Evolutionary conservation across 2,329 filamentous ascomycete species (phyloP).

Genomic region (Penicillium sp.): DNA sequence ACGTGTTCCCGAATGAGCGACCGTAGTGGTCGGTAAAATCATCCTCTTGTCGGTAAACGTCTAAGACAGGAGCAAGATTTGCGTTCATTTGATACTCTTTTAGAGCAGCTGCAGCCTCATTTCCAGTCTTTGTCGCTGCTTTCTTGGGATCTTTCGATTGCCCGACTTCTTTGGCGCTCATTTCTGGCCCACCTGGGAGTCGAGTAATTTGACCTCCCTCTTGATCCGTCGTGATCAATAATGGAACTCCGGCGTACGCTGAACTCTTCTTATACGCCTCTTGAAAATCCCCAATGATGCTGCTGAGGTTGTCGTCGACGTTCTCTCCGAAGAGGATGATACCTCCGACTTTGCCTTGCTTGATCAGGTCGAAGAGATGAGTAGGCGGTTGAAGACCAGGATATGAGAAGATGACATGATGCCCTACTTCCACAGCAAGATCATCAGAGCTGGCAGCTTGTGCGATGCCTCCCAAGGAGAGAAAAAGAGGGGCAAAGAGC

Average conservation of each 20-base stretch:
- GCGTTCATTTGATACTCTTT: conserved; percentile 24
- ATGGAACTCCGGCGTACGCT: conserved; percentile 26
- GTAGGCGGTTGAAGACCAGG: conserved; percentile 29
- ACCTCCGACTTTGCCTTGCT: conserved; percentile 35
- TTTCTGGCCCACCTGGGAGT: conserved; percentile 29
- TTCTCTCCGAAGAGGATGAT: conserved; percentile 38
- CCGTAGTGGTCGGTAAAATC: conserved; percentile 31
- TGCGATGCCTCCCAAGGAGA: background rate
- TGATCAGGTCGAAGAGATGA: conserved; percentile 30
- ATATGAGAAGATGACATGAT: conserved; percentile 41
- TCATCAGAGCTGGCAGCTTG: conserved; percentile 9
- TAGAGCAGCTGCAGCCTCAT: conserved; percentile 25
- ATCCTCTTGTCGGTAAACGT: conserved; percentile 31
- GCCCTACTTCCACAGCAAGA: conserved; percentile 22
- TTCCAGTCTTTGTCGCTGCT: conserved; percentile 27
- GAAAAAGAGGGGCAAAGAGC: conserved; percentile 9
- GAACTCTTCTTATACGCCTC: conserved; percentile 25
- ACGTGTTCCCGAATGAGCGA: conserved; percentile 34
- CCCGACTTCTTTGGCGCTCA: conserved; percentile 31
- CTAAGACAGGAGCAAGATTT: conserved; percentile 36
- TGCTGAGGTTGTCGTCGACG: conserved; percentile 28
- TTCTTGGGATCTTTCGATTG: conserved; percentile 16
- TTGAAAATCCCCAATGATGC: conserved; percentile 27
- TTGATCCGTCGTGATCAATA: conserved; percentile 39
- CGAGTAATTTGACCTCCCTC: conserved; percentile 36